Percentiles rank a stretch among this genome's conserved stretches.
These are phyloP conservation scores for Alternaria incomplexa DNA, from an alignment of 2,329 filamentous ascomycete genomes.

Conservation along the genomic window DNA sequence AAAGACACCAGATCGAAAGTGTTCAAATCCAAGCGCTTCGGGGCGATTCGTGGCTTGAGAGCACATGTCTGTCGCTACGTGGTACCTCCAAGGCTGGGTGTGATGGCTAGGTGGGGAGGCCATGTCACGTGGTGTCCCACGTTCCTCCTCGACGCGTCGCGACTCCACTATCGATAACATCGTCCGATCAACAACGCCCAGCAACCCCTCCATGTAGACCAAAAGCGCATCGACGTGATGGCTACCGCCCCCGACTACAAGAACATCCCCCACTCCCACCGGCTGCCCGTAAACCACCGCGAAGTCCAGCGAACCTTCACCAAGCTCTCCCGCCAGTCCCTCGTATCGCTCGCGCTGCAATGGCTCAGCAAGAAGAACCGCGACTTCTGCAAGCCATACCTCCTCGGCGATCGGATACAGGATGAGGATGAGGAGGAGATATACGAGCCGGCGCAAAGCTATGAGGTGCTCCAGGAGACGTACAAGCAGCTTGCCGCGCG, in stretches of 20 bases:
- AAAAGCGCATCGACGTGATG: slow-evolving; percentile 33
- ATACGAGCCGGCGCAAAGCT: slow-evolving; percentile 70
- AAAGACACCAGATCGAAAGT: background rate
- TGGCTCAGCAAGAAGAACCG: slow-evolving; percentile 77
- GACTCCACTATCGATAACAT: slow-evolving; percentile 31
- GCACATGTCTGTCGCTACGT: background rate
- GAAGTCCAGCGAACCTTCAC: slow-evolving; percentile 70
- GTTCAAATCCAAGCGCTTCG: background rate
- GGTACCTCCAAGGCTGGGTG: background rate
- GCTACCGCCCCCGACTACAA: slow-evolving; percentile 74
- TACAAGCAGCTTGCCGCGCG: slow-evolving; percentile 50
- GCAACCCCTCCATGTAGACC: slow-evolving; percentile 36
- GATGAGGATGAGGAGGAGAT: slow-evolving; percentile 62
- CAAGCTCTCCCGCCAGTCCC: slow-evolving; percentile 72
- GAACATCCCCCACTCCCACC: slow-evolving; percentile 73
- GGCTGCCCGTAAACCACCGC: slow-evolving; percentile 69
- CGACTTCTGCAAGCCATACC: slow-evolving; percentile 64
- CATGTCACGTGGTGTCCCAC: slow-evolving; percentile 19
- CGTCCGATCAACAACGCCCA: slow-evolving; percentile 17
- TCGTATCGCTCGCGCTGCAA: slow-evolving; percentile 74
- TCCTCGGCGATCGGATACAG: slow-evolving; percentile 50
- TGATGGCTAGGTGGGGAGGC: background rate
- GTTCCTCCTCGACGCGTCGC: slow-evolving; percentile 14
- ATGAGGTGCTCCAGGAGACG: slow-evolving; percentile 68
- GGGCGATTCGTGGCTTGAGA: background rate